Evolutionary conservation across 2,329 filamentous ascomycete species (phyloP).

Genomic region (Neoascochyta sp.): DNA sequence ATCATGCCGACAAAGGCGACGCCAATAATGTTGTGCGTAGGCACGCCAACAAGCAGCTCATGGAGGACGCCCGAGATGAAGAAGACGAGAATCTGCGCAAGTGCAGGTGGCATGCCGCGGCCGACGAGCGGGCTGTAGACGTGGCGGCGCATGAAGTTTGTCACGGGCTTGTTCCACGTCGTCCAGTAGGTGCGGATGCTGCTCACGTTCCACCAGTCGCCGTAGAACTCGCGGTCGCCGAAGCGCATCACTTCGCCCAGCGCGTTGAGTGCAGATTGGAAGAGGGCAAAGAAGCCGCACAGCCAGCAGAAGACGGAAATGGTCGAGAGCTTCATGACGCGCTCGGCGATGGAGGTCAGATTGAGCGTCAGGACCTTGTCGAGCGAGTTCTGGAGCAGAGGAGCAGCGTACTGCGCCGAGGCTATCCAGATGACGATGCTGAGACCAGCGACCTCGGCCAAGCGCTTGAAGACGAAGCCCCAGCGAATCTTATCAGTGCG

Average conservation of each 20-base stretch:
- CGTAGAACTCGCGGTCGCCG: conserved; percentile 91
- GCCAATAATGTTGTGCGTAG: conserved; percentile 89
- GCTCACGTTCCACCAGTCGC: conserved; percentile 89
- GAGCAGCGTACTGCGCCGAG: conserved; percentile 89
- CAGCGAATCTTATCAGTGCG: conserved; percentile 77
- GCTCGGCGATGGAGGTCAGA: conserved; percentile 76
- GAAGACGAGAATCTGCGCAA: conserved; percentile 80
- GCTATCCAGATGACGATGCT: conserved; percentile 93
- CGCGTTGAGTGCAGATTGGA: conserved; percentile 89
- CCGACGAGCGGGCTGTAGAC: conserved; percentile 85
- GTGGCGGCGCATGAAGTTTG: conserved; percentile 93
- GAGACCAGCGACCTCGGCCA: conserved; percentile 72
- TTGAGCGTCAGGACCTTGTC: conserved; percentile 81
- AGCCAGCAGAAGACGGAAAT: conserved; percentile 97
- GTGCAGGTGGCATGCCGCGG: conserved; percentile 68
- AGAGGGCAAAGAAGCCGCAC: conserved; percentile 92
- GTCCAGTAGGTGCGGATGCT: conserved; percentile 89
- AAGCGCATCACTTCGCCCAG: conserved; percentile 87
- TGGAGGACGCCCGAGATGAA: conserved; percentile 83
- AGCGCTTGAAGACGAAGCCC: conserved; percentile 79
- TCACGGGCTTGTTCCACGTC: conserved; percentile 96
- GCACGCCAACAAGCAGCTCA: conserved; percentile 87
- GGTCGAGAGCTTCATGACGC: conserved; percentile 90
- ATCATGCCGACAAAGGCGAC: conserved; percentile 95
- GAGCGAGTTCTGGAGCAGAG: conserved; percentile 83